Evolutionary conservation across 768 basidiomycete species (phyloP).

Genomic region (Coprinopsis sp.): DNA sequence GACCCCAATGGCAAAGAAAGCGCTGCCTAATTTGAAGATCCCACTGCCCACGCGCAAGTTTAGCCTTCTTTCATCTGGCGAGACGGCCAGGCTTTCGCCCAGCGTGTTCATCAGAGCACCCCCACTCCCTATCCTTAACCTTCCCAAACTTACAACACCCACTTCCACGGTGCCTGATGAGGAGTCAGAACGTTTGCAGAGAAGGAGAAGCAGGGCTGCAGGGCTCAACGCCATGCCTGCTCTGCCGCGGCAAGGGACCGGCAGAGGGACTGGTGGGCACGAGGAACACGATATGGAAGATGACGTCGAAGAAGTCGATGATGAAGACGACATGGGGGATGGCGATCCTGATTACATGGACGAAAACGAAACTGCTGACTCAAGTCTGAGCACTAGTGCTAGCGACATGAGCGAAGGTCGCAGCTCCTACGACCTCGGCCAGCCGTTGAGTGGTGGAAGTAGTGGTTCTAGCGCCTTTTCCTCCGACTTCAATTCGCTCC

Average conservation of each 20-base stretch:
- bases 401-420: conserved; percentile 1
- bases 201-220: conserved; percentile 25
- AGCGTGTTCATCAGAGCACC: conserved; percentile 26
- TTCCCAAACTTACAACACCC: conserved; percentile 52
- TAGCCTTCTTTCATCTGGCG: conserved; percentile 18
- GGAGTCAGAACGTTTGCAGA: too few relatives aligned
- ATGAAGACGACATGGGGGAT: conserved; percentile 19
- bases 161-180: too few relatives aligned
- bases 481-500: neutral
- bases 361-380: conserved; percentile 18
- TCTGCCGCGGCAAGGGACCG: conserved; percentile 22
- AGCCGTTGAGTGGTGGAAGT: too few relatives aligned
- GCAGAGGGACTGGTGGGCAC: conserved; percentile 26
- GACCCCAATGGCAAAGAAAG: neutral
- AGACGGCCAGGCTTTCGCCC: conserved; percentile 25
- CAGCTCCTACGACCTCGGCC: conserved; percentile 8
- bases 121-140: conserved; percentile 37
- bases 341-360: conserved; percentile 10
- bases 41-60: conserved; percentile 22
- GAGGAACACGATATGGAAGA: conserved; percentile 31
- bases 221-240: conserved; percentile 54
- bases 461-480: neutral
- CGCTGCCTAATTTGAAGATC: conserved; percentile 15
- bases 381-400: conserved; percentile 11
- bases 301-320: conserved; percentile 33